A percentile compares a stretch with the other conserved stretches of the same genome.
Conservation (phyloP, 805 yeast species). For the Candida maltosa region DNA sequence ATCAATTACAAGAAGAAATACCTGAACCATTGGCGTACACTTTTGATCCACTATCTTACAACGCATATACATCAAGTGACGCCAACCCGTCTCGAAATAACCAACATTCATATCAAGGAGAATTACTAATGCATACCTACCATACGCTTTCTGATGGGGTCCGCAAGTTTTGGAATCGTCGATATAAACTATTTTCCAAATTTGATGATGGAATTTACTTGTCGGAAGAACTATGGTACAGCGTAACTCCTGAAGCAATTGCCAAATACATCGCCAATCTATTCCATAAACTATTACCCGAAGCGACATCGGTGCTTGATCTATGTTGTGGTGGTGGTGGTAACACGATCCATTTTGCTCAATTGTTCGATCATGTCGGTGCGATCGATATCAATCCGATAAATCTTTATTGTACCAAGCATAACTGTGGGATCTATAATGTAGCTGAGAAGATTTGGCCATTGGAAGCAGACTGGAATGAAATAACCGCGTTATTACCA, state of each 20-base stretch:
- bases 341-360: conserved; percentile 73
- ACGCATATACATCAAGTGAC: no score
- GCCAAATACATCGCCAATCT: conserved; percentile 61
- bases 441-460: conserved; percentile 51
- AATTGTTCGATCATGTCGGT: conserved; percentile 49
- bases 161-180: conserved; percentile 57
- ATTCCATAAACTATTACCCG: conserved; percentile 49
- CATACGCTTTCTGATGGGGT: conserved; percentile 37
- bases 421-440: conserved; percentile 65
- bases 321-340: conserved; percentile 90
- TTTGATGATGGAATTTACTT: conserved; percentile 68
- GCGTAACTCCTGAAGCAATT: conserved; percentile 80
- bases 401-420: conserved; percentile 62
- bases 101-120: conserved; percentile 16
- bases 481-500: conserved; percentile 13
- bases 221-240: conserved; percentile 76
- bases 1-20: no score
- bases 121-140: conserved; percentile 34
- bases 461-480: conserved; percentile 48
- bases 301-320: conserved; percentile 51
- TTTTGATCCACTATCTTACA: no score
- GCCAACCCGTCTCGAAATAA: no score
- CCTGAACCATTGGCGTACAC: no score
- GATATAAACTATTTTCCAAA: conserved; percentile 58
- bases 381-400: conserved; percentile 61